A percentile compares a stretch with the other conserved stretches of the same genome.
Conservation (phyloP, 192 early-diverging fungal genomes). For the Coemansia sp. region DNA sequence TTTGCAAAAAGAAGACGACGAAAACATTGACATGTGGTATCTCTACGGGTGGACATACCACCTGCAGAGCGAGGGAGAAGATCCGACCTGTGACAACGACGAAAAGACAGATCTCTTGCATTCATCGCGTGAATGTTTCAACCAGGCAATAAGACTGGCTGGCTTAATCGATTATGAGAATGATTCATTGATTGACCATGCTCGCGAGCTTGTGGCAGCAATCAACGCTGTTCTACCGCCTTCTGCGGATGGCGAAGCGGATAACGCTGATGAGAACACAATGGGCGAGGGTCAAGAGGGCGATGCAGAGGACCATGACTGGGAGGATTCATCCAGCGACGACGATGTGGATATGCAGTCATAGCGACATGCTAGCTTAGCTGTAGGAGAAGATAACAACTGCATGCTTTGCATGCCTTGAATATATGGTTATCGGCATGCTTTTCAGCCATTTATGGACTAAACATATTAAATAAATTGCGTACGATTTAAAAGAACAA, state of each 20-base stretch:
- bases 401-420: too few relatives aligned
- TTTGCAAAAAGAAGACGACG: slow-evolving; percentile 88
- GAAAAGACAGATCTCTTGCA: slow-evolving; percentile 30
- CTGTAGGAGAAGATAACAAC: too few relatives aligned
- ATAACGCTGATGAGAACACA: slow-evolving; percentile 44
- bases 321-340: slow-evolving; percentile 54
- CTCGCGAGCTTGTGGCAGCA: slow-evolving; percentile 63
- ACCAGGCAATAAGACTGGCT: slow-evolving; percentile 59
- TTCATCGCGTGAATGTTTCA: slow-evolving; percentile 50
- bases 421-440: too few relatives aligned
- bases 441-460: too few relatives aligned
- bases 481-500: too few relatives aligned
- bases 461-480: too few relatives aligned
- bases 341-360: slow-evolving; percentile 53
- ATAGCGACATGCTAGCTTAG: not conserved
- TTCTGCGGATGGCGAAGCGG: slow-evolving; percentile 54
- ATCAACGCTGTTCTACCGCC: slow-evolving; percentile 60
- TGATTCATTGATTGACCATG: slow-evolving; percentile 67
- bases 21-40: slow-evolving; percentile 91
- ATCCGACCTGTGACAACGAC: slow-evolving; percentile 46
- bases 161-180: slow-evolving; percentile 65
- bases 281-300: slow-evolving; percentile 35
- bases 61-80: slow-evolving; percentile 74
- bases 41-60: slow-evolving; percentile 94
- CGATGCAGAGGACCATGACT: slow-evolving; percentile 54